Evolutionary conservation across 192 early-diverging fungal genomes (phyloP), one percentile per base, ranked within the genome.

Genomic region (Backusella morwellensis): DNA sequence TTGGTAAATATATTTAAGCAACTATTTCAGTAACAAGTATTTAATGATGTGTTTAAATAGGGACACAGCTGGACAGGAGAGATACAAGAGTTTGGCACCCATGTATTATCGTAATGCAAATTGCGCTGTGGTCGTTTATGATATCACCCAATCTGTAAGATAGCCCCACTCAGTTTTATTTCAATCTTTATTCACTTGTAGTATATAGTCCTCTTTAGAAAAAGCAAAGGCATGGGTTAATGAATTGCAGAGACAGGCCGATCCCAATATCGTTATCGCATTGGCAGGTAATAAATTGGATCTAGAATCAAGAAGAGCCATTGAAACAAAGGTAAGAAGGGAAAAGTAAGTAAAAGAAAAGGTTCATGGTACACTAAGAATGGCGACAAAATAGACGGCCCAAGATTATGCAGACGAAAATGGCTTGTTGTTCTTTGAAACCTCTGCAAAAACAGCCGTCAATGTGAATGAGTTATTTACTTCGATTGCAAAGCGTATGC

Each of bases 81-180:
- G 91, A 72, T 92, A 90, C 77, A 91, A 91, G 85, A 90, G 89
- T 68, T 86, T 92, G 77, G 91, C 91, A 21, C 91, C 91, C 67
- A 92, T 92, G 91, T 92, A 92, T 76, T 92, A 92, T 73, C 85
- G 91, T 59, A 90, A 90, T 80, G 91, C 91, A 6, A 91, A 90
- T 67, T 90, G 89, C 59, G 91, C 91, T 14, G 89, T 92, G 14
- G 89, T 92, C 50, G 91, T 92, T 35, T 92, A 91, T 77, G 91
- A 92, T 85, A 89, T 92, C 77, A 94, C 94, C 70, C 91, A 94
- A 80, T 77, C 83, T 29, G 89, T 90, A 85, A 77, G 88, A 77
- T 21, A 42, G 14, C 32, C 32, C 32, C 32, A 5, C 19, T 19
- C 19, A 4, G 21, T 23, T 70, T 12, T 42, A 26, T 7, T 72